Conservation (phyloP, 768 basidiomycete species). For the Calvatia gigantea region DNA sequence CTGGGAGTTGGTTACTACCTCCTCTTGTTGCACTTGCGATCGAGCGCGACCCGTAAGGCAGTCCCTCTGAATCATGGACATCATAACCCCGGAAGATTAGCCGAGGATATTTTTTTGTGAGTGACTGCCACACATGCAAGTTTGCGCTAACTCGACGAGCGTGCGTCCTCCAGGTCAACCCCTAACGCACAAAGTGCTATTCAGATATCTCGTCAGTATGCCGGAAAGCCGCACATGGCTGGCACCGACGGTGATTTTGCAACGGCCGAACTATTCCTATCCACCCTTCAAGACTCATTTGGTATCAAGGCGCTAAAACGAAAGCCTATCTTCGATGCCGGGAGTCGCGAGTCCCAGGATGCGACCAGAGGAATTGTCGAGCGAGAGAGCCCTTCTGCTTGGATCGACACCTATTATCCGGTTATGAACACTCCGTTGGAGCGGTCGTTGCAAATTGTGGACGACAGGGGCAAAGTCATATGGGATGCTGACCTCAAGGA, state of each 20-base stretch:
- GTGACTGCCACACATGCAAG: neutral
- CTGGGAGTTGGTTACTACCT: neutral
- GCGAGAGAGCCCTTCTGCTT: slow-evolving; percentile 53
- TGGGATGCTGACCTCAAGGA: slow-evolving; percentile 58
- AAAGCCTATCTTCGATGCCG: slow-evolving; percentile 68
- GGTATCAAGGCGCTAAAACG: slow-evolving; percentile 40
- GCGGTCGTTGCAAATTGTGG: slow-evolving; percentile 40
- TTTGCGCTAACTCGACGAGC: neutral
- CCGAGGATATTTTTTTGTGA: slow-evolving; percentile 4
- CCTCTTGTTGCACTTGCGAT: neutral
- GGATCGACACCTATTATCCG: slow-evolving; percentile 90
- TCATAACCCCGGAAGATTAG: neutral
- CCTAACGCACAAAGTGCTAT: slow-evolving; percentile 39
- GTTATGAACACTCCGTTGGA: slow-evolving; percentile 77
- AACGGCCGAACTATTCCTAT: slow-evolving; percentile 64
- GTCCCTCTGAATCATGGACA: neutral
- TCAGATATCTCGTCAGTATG: slow-evolving; percentile 51
- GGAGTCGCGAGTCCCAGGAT: slow-evolving; percentile 59
- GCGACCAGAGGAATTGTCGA: slow-evolving; percentile 58
- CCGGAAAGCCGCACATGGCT: slow-evolving; percentile 69
- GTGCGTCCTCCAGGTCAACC: neutral
- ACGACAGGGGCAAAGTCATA: neutral
- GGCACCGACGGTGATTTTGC: slow-evolving; percentile 57
- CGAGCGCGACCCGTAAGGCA: neutral
- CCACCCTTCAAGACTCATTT: slow-evolving; percentile 65